Conservation (phyloP, 805 yeast genomes). For the Soucietia sequanensis region DNA sequence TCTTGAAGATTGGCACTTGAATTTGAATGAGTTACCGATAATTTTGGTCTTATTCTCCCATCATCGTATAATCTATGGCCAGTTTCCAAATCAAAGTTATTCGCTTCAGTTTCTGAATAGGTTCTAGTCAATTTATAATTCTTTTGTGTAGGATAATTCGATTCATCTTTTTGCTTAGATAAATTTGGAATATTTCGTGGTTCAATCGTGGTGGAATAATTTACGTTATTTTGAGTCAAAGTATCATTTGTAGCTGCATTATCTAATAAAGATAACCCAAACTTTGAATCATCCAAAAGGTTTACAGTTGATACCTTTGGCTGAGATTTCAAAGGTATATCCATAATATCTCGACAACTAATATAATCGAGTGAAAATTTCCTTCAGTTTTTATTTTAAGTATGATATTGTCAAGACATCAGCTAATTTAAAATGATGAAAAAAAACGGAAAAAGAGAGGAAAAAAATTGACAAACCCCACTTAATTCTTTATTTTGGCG, state of each 20-base stretch:
- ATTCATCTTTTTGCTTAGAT: constrained; percentile 8
- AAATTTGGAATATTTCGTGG: too few species aligned
- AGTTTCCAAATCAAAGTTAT: constrained; percentile 53
- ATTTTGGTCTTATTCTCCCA: constrained; percentile 46
- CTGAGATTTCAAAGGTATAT: constrained; percentile 39
- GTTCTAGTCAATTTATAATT: constrained; percentile 46
- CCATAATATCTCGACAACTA: too few species aligned
- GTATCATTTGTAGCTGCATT: neutral
- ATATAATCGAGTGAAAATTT: too few species aligned
- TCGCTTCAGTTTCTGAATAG: constrained; percentile 64
- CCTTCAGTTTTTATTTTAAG: too few species aligned
- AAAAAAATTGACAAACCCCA: too few species aligned
- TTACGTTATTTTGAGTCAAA: neutral
- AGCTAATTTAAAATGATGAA: too few species aligned
- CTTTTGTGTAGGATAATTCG: neutral
- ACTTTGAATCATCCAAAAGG: constrained; percentile 21
- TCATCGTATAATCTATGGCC: constrained; percentile 58
- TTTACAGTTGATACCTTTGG: constrained; percentile 39
- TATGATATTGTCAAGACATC: too few species aligned
- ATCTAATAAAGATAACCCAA: constrained; percentile 2
- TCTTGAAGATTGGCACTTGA: neutral
- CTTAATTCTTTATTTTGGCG: too few species aligned
- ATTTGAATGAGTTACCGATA: constrained; percentile 8
- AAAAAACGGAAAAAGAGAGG: too few species aligned
- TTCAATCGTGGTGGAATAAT: neutral